Percentiles rank a stretch among this genome's conserved stretches.
phyloP scores from a whole-genome alignment of 1,284 basidiomycete species.

The Cryptococcus hybrid region DNA sequence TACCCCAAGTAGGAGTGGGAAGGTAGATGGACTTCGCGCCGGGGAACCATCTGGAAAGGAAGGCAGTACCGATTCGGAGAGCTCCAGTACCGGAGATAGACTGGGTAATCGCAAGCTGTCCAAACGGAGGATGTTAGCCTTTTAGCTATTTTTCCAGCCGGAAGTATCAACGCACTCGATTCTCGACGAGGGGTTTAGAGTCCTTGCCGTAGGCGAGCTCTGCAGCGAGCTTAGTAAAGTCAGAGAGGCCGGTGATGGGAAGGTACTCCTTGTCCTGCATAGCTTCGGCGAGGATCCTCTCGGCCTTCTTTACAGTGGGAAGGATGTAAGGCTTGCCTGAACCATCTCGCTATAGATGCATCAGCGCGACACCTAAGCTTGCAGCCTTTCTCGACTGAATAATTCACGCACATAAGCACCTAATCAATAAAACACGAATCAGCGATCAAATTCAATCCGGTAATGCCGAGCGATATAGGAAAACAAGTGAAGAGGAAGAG shows the following conservation, averaged over 20 bases:
- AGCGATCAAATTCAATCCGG: too few species aligned
- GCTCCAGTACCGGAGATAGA: slow-evolving; percentile 98
- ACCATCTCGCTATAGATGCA: slow-evolving; percentile 68
- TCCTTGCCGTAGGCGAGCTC: slow-evolving; percentile 89
- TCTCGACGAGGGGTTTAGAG: slow-evolving; percentile 69
- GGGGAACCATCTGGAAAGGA: slow-evolving; percentile 83
- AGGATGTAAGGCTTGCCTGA: slow-evolving; percentile 95
- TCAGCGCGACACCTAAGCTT: slow-evolving; percentile 31
- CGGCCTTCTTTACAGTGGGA: slow-evolving; percentile 78
- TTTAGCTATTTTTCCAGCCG: neutral
- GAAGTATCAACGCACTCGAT: slow-evolving; percentile 57
- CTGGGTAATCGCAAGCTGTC: slow-evolving; percentile 85
- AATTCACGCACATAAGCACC: slow-evolving; percentile 41
- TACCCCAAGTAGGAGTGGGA: slow-evolving; percentile 95
- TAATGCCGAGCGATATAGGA: too few species aligned
- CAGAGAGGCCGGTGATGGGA: slow-evolving; percentile 82
- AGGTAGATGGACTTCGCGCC: slow-evolving; percentile 87
- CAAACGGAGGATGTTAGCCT: neutral
- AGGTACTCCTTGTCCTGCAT: slow-evolving; percentile 96
- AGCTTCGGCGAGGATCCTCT: slow-evolving; percentile 59
- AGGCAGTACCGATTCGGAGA: slow-evolving; percentile 92
- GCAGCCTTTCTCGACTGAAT: slow-evolving; percentile 1
- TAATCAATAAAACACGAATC: slow-evolving; percentile 2
- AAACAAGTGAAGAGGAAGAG: neutral
- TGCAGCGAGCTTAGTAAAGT: slow-evolving; percentile 86